A percentile compares a stretch with the other conserved stretches of the same genome.
phyloP scores from a whole-genome alignment of 352 stramenopile species.

The Aphanomyces astaci region DNA sequence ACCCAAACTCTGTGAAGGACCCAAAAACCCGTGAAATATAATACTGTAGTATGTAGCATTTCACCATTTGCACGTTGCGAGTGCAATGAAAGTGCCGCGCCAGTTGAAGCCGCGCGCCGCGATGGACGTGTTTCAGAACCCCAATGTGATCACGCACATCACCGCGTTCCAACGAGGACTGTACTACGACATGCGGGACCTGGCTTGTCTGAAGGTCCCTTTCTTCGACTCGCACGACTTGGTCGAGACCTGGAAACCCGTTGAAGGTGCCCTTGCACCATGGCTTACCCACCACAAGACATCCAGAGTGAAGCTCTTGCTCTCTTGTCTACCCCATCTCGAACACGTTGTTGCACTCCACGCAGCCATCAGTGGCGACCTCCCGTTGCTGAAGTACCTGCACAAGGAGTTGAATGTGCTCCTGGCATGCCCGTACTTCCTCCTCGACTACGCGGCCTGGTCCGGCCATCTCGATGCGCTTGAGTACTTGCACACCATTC shows the following conservation, averaged over 20 bases:
- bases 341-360: neutral
- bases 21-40: neutral
- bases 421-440: neutral
- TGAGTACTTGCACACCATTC: neutral
- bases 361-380: neutral
- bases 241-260: neutral
- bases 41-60: neutral
- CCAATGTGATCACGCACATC: neutral
- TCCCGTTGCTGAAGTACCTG: neutral
- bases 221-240: neutral
- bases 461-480: neutral
- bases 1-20: too few species aligned
- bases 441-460: neutral
- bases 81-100: neutral
- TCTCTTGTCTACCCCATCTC: neutral
- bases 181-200: neutral
- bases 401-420: neutral
- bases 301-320: neutral
- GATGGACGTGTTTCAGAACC: neutral
- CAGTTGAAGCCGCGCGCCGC: neutral
- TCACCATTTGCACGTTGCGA: too few species aligned
- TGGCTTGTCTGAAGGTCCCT: neutral
- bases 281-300: neutral
- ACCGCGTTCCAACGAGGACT: neutral
- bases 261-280: neutral